Base-by-base conservation (phyloP, 1,139 yeast genomes). In the Suhomyces yuchorum region DNA sequence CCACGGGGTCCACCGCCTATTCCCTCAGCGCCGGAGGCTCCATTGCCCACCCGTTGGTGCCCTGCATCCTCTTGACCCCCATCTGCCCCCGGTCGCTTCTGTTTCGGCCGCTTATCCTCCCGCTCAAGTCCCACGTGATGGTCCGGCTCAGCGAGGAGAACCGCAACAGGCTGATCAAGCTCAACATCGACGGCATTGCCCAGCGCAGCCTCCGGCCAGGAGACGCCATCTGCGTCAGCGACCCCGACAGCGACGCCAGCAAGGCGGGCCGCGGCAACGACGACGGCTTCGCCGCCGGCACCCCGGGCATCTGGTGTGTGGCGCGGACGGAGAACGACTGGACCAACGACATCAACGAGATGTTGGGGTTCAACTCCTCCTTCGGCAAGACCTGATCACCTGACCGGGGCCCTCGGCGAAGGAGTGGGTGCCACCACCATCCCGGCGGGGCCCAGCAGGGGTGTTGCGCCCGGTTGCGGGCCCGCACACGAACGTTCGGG, bases 1-100 rank as follows among this genome's bases (percentile, higher is more conserved):
- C 98, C 9, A 92, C 98, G 0, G 98, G 98, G 0, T 88, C 96
- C 8, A 92, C 98, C 0, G 97, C 97, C 0, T 92, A 92, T 64
- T 88, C 96, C 0, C 71, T 92, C 43, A 82, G 91, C 23, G 82
- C 96, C 1, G 97, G 98, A 8, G 97, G 98, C 1, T 84, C 96
- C 9, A 92, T 92, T 49, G 93, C 89, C 1, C 96, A 92, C 55
- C 97, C 98, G 0, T 71, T 84, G 43, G 96, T 92, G 3, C 86
- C 91, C 14, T 86, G 96, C 51, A 85, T 90, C 8, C 68, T 91
- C 47, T 68, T 91, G 34, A 88, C 97, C 0, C 97, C 97, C 7
- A 89, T 92, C 42, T 91, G 97, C 61, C 91, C 98, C 3, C 71
- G 97, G 50, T 87, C 96, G 18, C 71, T 92, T 33, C 86, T 95